These are phyloP conservation scores for Trichoderma harzianum DNA, from an alignment of 2,329 filamentous ascomycete genomes.

Conservation along the genomic window DNA sequence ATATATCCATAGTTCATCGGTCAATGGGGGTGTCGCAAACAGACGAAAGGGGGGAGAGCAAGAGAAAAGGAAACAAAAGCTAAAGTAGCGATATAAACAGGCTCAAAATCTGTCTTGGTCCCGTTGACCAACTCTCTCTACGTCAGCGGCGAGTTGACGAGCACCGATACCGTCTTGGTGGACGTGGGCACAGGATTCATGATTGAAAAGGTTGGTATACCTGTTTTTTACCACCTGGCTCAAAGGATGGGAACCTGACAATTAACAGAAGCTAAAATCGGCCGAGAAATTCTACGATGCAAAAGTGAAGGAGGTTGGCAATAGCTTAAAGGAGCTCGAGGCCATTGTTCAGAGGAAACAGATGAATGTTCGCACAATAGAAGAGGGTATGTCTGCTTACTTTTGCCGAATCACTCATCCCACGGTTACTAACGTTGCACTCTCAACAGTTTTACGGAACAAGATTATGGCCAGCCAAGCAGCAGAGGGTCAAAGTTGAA, in stretches of 20 bases:
- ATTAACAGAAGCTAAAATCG: constrained; percentile 46
- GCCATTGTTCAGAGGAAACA: constrained; percentile 67
- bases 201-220: constrained; percentile 71
- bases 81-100: constrained; percentile 19
- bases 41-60: neutral
- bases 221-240: neutral
- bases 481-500: constrained; percentile 12
- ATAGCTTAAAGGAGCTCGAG: constrained; percentile 56
- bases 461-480: constrained; percentile 38
- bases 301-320: constrained; percentile 52
- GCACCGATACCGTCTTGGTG: constrained; percentile 75
- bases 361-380: constrained; percentile 77
- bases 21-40: neutral
- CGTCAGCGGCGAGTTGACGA: constrained; percentile 76
- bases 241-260: constrained; percentile 13
- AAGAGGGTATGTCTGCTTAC: constrained; percentile 63
- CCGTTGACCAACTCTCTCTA: constrained; percentile 93
- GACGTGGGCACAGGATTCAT: constrained; percentile 94
- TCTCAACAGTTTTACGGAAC: constrained; percentile 36
- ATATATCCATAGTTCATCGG: neutral
- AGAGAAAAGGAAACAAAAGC: neutral
- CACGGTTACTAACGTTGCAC: constrained; percentile 6
- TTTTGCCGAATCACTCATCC: neutral
- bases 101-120: constrained; percentile 68
- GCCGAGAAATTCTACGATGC: constrained; percentile 55